phyloP scores from a whole-genome alignment of 768 basidiomycete species.

The Boletus fagicola region DNA sequence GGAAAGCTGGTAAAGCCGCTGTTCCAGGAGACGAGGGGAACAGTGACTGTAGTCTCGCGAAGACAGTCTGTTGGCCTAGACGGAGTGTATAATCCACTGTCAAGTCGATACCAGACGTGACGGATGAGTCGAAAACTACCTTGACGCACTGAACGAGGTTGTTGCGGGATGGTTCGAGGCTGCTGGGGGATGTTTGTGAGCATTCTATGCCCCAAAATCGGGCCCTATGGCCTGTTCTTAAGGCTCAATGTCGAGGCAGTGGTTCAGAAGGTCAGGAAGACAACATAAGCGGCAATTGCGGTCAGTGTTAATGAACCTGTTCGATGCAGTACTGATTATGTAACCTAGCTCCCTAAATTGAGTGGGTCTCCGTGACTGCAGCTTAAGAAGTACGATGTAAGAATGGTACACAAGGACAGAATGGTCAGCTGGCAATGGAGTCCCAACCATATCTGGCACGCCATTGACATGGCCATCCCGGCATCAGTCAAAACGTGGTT shows the following conservation, averaged over 20 bases:
- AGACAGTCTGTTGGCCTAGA: conserved; percentile 40
- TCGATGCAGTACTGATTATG: conserved; percentile 24
- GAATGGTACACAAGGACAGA: background rate
- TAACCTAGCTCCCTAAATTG: conserved; percentile 5
- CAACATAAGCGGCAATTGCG: conserved; percentile 24
- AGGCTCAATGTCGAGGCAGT: conserved; percentile 28
- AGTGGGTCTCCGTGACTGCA: background rate
- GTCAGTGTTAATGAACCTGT: conserved; percentile 21
- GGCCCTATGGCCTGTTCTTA: conserved; percentile 31
- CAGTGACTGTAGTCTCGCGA: conserved; percentile 52
- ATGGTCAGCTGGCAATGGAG: background rate
- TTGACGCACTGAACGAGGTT: conserved; percentile 17
- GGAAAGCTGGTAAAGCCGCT: conserved; percentile 16
- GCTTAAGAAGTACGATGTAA: conserved; percentile 13
- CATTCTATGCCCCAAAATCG: conserved; percentile 19
- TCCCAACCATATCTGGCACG: background rate
- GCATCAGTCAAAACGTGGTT: background rate
- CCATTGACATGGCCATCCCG: background rate
- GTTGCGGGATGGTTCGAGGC: conserved; percentile 17
- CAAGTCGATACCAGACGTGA: conserved; percentile 7
- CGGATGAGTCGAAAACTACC: conserved; percentile 10
- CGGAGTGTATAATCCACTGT: background rate
- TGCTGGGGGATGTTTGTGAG: conserved; percentile 22
- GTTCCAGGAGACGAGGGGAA: conserved; percentile 41
- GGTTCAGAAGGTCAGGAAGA: conserved; percentile 17